A percentile compares a stretch with the other conserved stretches of the same genome.
Evolutionary conservation across 2,329 filamentous ascomycete genomes (phyloP).

Genomic region (Chrysoporthe austroafricana): DNA sequence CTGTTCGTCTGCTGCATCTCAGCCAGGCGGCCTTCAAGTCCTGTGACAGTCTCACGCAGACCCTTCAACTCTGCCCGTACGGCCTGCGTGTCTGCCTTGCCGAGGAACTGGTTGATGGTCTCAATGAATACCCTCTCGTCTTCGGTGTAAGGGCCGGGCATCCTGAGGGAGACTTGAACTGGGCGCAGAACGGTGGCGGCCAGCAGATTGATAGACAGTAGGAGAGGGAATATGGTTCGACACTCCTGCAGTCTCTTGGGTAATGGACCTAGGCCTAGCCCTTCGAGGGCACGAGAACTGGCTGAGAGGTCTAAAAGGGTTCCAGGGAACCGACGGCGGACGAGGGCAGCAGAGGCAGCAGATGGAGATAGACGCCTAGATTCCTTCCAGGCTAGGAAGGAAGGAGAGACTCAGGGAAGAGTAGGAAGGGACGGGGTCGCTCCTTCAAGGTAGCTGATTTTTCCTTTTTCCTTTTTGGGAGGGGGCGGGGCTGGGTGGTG

Average conservation of each 20-base stretch:
- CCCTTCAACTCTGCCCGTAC: neutral
- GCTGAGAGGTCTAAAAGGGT: neutral
- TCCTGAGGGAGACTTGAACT: neutral
- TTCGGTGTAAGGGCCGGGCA: conserved; percentile 4
- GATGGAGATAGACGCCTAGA: neutral
- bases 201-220: too few relatives aligned
- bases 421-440: neutral
- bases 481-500: too few relatives aligned
- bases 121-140: conserved; percentile 1
- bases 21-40: neutral
- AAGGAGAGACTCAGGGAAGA: neutral
- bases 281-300: neutral
- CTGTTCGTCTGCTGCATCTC: neutral
- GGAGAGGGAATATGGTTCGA: too few relatives aligned
- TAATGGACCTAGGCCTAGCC: neutral
- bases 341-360: neutral
- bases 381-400: neutral
- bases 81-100: neutral
- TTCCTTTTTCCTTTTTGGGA: too few relatives aligned
- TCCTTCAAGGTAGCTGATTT: too few relatives aligned
- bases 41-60: neutral
- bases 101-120: conserved; percentile 5
- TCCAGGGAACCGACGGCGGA: neutral
- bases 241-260: too few relatives aligned
- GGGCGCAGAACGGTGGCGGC: neutral